These are phyloP conservation scores for Diplotaxis tenuifolia DNA, from an alignment of 345 rosid species.

Conservation along the genomic window DNA sequence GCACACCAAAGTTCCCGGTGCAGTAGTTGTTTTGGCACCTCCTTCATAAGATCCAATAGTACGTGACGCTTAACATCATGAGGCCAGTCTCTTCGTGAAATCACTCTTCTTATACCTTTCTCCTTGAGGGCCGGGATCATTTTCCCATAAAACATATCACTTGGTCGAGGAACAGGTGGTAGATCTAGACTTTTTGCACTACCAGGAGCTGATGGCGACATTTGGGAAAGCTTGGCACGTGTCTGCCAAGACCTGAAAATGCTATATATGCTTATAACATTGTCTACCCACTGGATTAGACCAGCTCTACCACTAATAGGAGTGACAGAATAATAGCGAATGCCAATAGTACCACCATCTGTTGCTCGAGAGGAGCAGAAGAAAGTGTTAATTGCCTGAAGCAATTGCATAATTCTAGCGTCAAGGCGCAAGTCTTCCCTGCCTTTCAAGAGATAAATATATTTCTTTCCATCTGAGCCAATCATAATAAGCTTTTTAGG, in stretches of 20 bases:
- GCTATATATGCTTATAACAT: conserved; percentile 80
- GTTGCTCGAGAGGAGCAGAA: conserved; percentile 57
- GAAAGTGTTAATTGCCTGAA: conserved; percentile 79
- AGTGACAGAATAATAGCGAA: conserved; percentile 85
- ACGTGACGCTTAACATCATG: conserved; percentile 94
- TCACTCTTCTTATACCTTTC: conserved; percentile 87
- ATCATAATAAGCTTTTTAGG: conserved; percentile 83
- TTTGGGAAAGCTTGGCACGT: conserved; percentile 70
- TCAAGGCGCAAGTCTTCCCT: conserved; percentile 96
- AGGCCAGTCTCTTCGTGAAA: conserved; percentile 98
- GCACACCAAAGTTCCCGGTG: conserved; percentile 95
- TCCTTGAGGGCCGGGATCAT: conserved; percentile 97
- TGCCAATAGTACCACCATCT: conserved; percentile 50
- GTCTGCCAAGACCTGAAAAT: conserved; percentile 85
- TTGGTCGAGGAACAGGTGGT: conserved; percentile 89
- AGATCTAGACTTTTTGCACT: conserved; percentile 52
- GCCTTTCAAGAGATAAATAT: conserved; percentile 83
- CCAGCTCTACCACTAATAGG: conserved; percentile 95
- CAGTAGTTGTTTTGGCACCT: conserved; percentile 84
- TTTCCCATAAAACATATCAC: conserved; percentile 97
- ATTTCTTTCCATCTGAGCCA: conserved; percentile 90
- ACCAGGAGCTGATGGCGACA: conserved; percentile 50
- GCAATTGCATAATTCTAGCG: conserved; percentile 96
- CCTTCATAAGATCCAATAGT: conserved; percentile 85
- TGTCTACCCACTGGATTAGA: conserved; percentile 93